Conservation (phyloP, 1,139 yeast genomes). For the Suhomyces terraborum region DNA sequence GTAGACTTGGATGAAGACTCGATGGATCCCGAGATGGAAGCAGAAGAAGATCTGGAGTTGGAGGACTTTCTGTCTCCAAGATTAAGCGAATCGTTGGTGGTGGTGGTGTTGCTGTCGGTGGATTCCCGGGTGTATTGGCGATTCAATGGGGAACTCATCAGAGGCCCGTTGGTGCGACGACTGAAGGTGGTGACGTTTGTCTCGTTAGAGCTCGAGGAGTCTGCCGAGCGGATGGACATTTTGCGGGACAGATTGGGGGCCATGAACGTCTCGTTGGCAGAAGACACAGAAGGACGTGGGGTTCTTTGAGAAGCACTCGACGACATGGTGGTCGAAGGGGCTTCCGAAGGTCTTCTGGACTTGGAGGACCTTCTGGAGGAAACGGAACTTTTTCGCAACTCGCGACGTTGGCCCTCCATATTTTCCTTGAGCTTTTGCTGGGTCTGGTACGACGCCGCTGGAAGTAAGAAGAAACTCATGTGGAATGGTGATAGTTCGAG, state of each 20-base stretch:
- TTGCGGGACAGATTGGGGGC: constrained; percentile 5
- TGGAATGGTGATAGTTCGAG: neutral
- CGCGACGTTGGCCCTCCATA: constrained; percentile 17
- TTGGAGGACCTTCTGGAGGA: constrained; percentile 10
- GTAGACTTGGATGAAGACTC: constrained; percentile 5
- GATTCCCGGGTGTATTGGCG: neutral
- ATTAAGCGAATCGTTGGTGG: neutral
- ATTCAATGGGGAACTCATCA: constrained; percentile 1
- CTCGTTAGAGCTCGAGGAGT: constrained; percentile 10
- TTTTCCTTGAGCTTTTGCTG: constrained; percentile 23
- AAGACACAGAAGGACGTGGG: constrained; percentile 9
- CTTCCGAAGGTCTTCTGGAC: constrained; percentile 8
- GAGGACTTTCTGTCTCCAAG: constrained; percentile 1
- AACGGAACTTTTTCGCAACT: constrained; percentile 6
- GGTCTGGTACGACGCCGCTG: constrained; percentile 23
- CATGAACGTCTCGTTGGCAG: constrained; percentile 9
- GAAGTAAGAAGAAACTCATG: constrained; percentile 22
- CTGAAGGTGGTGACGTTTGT: constrained; percentile 4
- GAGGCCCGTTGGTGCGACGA: neutral
- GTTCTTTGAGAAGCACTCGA: constrained; percentile 4
- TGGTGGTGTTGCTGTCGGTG: neutral
- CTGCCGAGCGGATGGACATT: constrained; percentile 11
- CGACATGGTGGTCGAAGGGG: constrained; percentile 4
- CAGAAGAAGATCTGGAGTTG: constrained; percentile 1
- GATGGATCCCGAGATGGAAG: constrained; percentile 7